Evolutionary conservation across 208 protist species (phyloP), one percentile per base, ranked within the genome.

Genomic region (Trypanosoma brucei): DNA sequence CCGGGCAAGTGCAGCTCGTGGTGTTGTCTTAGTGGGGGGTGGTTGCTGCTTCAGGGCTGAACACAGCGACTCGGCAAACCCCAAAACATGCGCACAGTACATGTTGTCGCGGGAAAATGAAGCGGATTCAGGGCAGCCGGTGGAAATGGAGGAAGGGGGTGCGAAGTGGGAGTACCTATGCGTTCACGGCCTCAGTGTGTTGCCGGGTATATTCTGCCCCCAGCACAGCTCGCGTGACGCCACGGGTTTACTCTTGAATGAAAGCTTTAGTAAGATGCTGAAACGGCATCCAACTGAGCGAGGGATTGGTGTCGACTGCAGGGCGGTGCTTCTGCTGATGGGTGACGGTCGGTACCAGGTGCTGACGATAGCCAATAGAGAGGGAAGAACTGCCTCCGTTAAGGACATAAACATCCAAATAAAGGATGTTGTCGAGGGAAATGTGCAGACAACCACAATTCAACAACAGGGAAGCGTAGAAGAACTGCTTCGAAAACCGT

Each of bases 61-160:
- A 0, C 92, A 97, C 77, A 93, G 87, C 63, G 92, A 97, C 77
- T 94, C 86, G 0, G 88, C 87, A 9, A 80, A 97, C 68, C 89
- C 92, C 9, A 44, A 72, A 0, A 91, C 85, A 33, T 95, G 86
- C 62, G 69, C 80, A 2, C 63, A 79, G 60, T 48, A 85, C 3
- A 83, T 80, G 60, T 54, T 91, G 39, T 57, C 42, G 42, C 6
- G 42, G 8, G 42, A 65, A 7, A 55, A 6, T 55, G 72, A 53
- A 22, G 42, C 68, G 46, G 56, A 55, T 59, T 39, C 44, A 45
- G 55, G 22, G 45, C 45, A 2, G 48, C 11, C 5, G 50, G 3
- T 38, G 42, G 38, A 55, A 34, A 22, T 11, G n/a, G 11, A 52
- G 3, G 31, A 60, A 30, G 54, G 34, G 7, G 54, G 68, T 59